Percentiles rank a stretch among this genome's conserved stretches.
Evolutionary conservation across 1,139 yeast genomes (phyloP).

Genomic region (Candida anutae): DNA sequence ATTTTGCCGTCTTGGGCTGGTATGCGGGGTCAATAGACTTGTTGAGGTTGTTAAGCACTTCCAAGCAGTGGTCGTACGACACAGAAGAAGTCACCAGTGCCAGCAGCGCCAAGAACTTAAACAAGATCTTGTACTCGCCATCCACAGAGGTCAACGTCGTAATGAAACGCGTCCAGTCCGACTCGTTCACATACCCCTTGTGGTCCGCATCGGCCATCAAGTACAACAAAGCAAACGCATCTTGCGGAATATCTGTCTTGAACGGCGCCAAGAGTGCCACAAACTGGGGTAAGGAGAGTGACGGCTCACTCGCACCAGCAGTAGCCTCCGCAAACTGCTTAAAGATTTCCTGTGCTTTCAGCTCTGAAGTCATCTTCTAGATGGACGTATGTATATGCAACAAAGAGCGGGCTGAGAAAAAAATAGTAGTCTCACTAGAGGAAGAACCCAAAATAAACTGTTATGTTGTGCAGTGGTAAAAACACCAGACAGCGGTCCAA

Average conservation of each 20-base stretch:
- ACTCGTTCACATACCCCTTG: slow-evolving; percentile 53
- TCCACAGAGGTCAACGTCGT: slow-evolving; percentile 46
- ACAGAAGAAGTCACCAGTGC: slow-evolving; percentile 5
- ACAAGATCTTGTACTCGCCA: slow-evolving; percentile 51
- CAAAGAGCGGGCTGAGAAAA: too few relatives aligned
- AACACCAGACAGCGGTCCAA: too few relatives aligned
- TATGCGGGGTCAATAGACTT: slow-evolving; percentile 35
- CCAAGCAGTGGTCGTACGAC: slow-evolving; percentile 32
- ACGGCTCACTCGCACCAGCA: slow-evolving; percentile 11
- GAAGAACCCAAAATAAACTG: too few relatives aligned
- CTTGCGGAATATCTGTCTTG: slow-evolving; percentile 33
- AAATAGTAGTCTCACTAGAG: too few relatives aligned
- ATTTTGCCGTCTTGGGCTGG: slow-evolving; percentile 35
- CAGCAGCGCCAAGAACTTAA: slow-evolving; percentile 8
- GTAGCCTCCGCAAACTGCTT: slow-evolving; percentile 30
- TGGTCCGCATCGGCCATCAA: slow-evolving; percentile 55
- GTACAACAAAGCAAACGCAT: slow-evolving; percentile 44
- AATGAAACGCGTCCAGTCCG: slow-evolving; percentile 56
- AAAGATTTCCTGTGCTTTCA: slow-evolving; percentile 21
- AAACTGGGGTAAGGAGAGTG: slow-evolving; percentile 30
- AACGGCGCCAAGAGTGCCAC: slow-evolving; percentile 36
- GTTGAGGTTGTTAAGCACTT: slow-evolving; percentile 30
- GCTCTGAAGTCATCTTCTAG: slow-evolving; percentile 2
- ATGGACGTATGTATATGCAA: too few relatives aligned
- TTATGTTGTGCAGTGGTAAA: too few relatives aligned